Base-by-base conservation (phyloP, 495 filamentous ascomycete species). In the Tuber melanosporum region DNA sequence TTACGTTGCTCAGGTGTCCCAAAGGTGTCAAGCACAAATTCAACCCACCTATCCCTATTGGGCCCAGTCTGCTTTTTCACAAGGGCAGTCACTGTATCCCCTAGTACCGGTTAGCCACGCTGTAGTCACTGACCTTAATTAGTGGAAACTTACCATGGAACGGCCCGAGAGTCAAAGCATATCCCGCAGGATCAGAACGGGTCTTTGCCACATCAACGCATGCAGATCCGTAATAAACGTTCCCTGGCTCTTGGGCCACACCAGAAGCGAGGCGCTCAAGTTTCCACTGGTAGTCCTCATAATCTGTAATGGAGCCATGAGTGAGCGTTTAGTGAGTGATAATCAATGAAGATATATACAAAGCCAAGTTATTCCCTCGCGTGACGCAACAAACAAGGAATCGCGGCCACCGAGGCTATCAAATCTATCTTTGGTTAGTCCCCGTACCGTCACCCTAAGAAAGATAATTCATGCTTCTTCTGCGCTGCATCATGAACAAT, bases 311-410 rank as follows among this genome's bases (percentile, higher is more conserved):
- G 10, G 69, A 14, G 10, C 0, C 0, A 41, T 62, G 41, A 47
- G 17, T 41, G 45, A 44, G 22, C 70, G 22, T 46, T 7, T 10
- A 19, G 36, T 6, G 32, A 22, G 49, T 46, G 9, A 46, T 19
- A 32, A 20, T 8, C n/a, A 9, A 71, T 45, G 49, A 36, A n/a
- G 22, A 69, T 73, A 42, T 44, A 82, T 44, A 82, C 76, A 77
- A 22, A 82, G n/a, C 77, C 81, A 80, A 7, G 75, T 77, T 41
- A 79, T 77, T 41, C 81, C 81, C 57, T 77, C 74, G 15, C 73
- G 77, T n/a, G 81, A 82, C 32, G 81, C 76, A 41, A 82, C 42
- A 36, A 82, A 72, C 20, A 82, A 39, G 43, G 81, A 80, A 69
- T 82, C 77, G 12, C 57, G 80, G 19, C 81, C 81, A 32, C 70